Evolutionary conservation across 176 grass and related monocot genomes (phyloP), one percentile per base, ranked within the genome.

Genomic region (Zea luxurians): DNA sequence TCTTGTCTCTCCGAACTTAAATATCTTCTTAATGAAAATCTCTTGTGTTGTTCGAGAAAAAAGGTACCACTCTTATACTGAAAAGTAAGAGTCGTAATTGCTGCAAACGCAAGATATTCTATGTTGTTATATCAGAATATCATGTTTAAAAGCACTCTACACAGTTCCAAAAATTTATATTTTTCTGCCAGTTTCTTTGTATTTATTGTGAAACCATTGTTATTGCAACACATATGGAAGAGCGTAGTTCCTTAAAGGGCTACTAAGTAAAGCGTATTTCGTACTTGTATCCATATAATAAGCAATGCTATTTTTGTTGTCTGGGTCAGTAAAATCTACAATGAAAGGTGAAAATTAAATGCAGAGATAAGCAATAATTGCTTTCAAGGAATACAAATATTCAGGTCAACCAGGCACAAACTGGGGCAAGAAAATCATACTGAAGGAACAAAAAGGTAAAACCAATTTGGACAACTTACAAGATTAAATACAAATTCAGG

Each of bases 401-500:
- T 72, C 13, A 65, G 21, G 66, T 64, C 65, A 35, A 66, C 65
- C 41, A 36, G 70, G 52, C 64, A 63, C 3, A 74, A 61, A 34
- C 36, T 78, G 34, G 13, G 66, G 3, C 27, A 78, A 65, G 13
- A 83, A 37, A 79, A 50, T 45, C 59, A 10, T 36, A 66, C 48
- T 60, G 64, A 16, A 77, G 3, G 58, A 70, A 81, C 5, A 81
- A 38, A 83, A 66, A 71, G 37, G 59, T 50, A 81, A 61, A 77
- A 35, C 59, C 70, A 55, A 62, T n/a, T 67, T 38, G 46, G 36
- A 80, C 64, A 78, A 91, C 96, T 96, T 96, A 99, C 96, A 99
- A 71, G 78, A 99, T 91, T 80, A 91, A 83, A 78, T 99, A 99
- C 53, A 99, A 82, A 94, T 99, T 89, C 67, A 96, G 78, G 15